phyloP scores from a whole-genome alignment of 208 protist species.

The Trypanosoma caninum region DNA sequence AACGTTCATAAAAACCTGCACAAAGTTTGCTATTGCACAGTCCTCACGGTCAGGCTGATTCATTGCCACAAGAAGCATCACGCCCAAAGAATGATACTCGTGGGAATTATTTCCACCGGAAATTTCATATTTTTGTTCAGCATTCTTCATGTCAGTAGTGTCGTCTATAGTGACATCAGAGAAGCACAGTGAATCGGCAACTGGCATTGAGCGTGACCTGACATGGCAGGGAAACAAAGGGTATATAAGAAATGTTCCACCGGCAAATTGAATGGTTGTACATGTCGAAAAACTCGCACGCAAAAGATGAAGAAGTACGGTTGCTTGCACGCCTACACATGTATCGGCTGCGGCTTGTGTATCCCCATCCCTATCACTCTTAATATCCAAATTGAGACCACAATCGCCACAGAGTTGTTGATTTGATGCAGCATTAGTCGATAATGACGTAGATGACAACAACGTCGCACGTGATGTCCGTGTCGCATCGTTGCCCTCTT shows the following conservation, averaged over 20 bases:
- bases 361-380: not conserved
- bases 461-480: not conserved
- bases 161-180: not conserved
- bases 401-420: not conserved
- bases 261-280: conserved; percentile 72
- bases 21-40: conserved; percentile 56
- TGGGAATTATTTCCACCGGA: not conserved
- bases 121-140: not conserved
- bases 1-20: conserved; percentile 83
- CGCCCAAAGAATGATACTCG: not conserved
- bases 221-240: conserved; percentile 25
- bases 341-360: conserved; percentile 10
- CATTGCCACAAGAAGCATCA: conserved; percentile 73
- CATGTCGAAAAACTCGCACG: conserved; percentile 45
- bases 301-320: conserved; percentile 62
- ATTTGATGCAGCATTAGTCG: not conserved
- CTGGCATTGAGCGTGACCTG: not conserved
- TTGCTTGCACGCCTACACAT: conserved; percentile 65
- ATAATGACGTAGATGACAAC: not conserved
- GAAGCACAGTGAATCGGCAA: not conserved
- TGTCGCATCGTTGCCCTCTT: not conserved
- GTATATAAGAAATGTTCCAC: conserved; percentile 69
- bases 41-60: conserved; percentile 55
- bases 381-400: not conserved
- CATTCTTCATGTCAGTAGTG: not conserved